Evolutionary conservation across 1,284 basidiomycete genomes (phyloP).

Genomic region (Malassezia arunalokei): DNA sequence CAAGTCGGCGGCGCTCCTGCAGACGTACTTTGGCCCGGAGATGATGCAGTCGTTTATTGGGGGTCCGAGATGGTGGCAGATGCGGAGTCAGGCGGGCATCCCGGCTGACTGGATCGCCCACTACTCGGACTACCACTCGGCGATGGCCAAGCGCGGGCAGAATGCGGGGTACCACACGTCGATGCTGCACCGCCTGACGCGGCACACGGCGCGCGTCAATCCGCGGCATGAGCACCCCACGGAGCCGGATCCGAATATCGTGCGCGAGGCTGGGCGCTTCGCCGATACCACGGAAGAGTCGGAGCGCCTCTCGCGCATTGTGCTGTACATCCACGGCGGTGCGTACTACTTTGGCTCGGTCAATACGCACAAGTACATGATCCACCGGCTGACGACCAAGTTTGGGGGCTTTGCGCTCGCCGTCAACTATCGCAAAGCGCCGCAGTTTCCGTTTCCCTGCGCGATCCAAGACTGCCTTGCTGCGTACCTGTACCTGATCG

Average conservation of each 20-base stretch:
- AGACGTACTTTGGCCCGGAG: slow-evolving; percentile 71
- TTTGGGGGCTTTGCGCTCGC: slow-evolving; percentile 48
- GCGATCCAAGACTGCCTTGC: slow-evolving; percentile 76
- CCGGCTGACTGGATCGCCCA: slow-evolving; percentile 79
- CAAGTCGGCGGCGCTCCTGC: slow-evolving; percentile 63
- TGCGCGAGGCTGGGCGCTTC: slow-evolving; percentile 4
- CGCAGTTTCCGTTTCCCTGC: slow-evolving; percentile 69
- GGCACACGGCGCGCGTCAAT: slow-evolving; percentile 21
- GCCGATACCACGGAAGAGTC: slow-evolving; percentile 27
- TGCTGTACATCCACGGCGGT: slow-evolving; percentile 43
- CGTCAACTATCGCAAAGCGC: slow-evolving; percentile 44
- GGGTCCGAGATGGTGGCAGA: slow-evolving; percentile 85
- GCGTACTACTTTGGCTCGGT: slow-evolving; percentile 52
- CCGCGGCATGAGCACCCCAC: slow-evolving; percentile 46
- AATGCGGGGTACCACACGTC: slow-evolving; percentile 7
- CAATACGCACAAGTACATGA: slow-evolving; percentile 50
- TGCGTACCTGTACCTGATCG: slow-evolving; percentile 63
- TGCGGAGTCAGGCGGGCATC: slow-evolving; percentile 54
- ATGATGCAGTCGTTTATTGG: slow-evolving; percentile 65
- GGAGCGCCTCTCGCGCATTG: slow-evolving; percentile 32
- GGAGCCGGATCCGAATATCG: not conserved
- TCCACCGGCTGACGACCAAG: slow-evolving; percentile 47
- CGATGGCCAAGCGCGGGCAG: slow-evolving; percentile 17
- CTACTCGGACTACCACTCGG: slow-evolving; percentile 47
- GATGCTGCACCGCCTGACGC: slow-evolving; percentile 15